Evolutionary conservation across 1,284 basidiomycete genomes (phyloP).

Genomic region (Irpex sp.): DNA sequence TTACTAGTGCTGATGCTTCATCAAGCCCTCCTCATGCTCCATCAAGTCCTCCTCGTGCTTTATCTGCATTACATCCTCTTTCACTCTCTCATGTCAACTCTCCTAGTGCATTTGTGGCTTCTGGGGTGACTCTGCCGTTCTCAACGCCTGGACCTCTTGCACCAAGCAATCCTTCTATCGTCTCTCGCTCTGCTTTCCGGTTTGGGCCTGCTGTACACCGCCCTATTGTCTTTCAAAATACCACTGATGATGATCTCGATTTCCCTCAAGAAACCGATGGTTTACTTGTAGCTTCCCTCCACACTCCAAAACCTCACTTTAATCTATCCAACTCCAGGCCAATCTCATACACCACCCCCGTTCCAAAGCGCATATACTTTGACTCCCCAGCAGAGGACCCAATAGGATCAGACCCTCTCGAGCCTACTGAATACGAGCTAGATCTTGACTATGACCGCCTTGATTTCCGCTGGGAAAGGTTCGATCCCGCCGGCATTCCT

Average conservation of each 20-base stretch:
- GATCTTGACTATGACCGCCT: slow-evolving; percentile 33
- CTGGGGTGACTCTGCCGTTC: slow-evolving; percentile 9
- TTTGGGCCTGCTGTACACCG: background rate
- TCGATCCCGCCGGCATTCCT: slow-evolving; percentile 23
- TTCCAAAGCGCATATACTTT: slow-evolving; percentile 35
- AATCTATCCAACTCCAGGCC: background rate
- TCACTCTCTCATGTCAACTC: background rate
- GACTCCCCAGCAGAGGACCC: slow-evolving; percentile 50
- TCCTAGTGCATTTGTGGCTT: background rate
- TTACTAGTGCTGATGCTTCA: background rate
- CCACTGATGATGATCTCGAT: too few species aligned
- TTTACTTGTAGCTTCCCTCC: too few species aligned
- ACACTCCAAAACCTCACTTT: background rate
- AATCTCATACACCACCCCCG: background rate
- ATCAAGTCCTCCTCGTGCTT: background rate
- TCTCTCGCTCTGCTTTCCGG: background rate
- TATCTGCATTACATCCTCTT: background rate
- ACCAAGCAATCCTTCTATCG: background rate
- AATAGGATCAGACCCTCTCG: slow-evolving; percentile 34
- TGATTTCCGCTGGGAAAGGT: slow-evolving; percentile 54
- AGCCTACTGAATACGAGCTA: slow-evolving; percentile 26
- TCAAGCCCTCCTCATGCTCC: background rate
- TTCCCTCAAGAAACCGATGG: background rate
- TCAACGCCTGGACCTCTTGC: slow-evolving; percentile 15
- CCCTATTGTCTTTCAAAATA: background rate